Base-by-base conservation (phyloP, 331 rosid species). In the Saraca asoca region DNA sequence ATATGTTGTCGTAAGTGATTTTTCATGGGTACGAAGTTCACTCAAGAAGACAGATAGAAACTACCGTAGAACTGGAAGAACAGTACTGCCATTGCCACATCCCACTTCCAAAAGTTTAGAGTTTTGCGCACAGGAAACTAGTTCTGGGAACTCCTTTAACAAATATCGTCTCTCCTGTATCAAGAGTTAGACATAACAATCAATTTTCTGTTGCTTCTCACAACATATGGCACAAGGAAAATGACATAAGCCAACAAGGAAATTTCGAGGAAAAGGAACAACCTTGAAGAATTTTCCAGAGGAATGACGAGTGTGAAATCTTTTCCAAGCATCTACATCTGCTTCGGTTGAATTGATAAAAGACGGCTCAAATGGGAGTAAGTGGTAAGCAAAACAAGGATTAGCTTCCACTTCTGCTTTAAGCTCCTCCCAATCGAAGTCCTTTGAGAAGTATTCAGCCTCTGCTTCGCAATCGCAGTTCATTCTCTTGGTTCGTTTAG, bases 81-180 rank as follows among this genome's bases (percentile, higher is more conserved):
- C 75, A 10, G 97, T 90, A 74, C 98, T 93, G 57, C 92, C 97
- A 66, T 85, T 93, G 77, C 98, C 98, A 38, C 97, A 93, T 19
- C 98, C 97, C 46, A 86, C 86, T 85, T 93, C 98, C 75, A 93
- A 73, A 63, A 88, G 85, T 73, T 77, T 85, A 7, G 78, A 74
- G 48, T 70, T 59, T 39, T 81, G 74, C 57, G 76, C 70, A 55
- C 81, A 78, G 4, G 85, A 72, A 68, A 83, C 80, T 10, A 93
- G 57, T 54, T 85, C 89, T 5, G 97, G 95, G 64, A 90, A 93
- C 73, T 93, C 98, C 80, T 88, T 87, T 24, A 87, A 75, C 73
- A 93, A 75, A 68, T 93, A 93, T 55, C 98, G 85, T 39, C 98
- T 86, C 74, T 93, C 95, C 96, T 92, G 79, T 45, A 83, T 31